Base-by-base conservation (phyloP, 129 eudicot species). In the Artemisia tridentata region DNA sequence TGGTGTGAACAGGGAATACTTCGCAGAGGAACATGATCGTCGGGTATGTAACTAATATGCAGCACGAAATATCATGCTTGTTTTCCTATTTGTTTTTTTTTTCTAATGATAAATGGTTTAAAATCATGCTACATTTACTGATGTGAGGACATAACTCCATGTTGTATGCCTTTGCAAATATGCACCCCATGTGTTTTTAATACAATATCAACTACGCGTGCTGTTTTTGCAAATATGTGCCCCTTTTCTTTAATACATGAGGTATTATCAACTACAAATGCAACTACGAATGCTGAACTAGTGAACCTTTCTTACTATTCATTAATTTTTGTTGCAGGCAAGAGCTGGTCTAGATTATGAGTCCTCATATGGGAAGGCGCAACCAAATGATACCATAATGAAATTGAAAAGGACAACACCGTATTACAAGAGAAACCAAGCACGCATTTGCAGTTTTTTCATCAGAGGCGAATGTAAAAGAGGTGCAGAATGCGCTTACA, bases 21-120 rank as follows among this genome's bases (percentile, higher is more conserved):
- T 86, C 64, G 96, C 95, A 12, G 95, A 92, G 83, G 98, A 92
- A 78, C 95, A 92, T 85, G 98, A 89, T 56, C 96, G 95, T 71
- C 86, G 72, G 95, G 98, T 89, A 88, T 61, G 88, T 72, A n/a
- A 23, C 47, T 57, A 56, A 56, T 1, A 16, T 19, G 3, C 9
- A 19, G 19, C 11, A 1, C 10, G 20, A 16, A 10, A 16, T 4
- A 19, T 56, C 11, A 6, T 19, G 21, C 10, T 56, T 56, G 2
- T 16, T 51, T 9, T 51, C n/a, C 8, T 51, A 51, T 50, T 50
- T 12, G 55, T n/a, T 13, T 12, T 55, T 12, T 55, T n/a, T 55
- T 55, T 5, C 11, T 1, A 31, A 31, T 5, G 25, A 55, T 17
- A 55, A 55, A 17, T 55, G 3, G 1, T 16, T 1, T 18, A 16